Percentiles rank a stretch among this genome's conserved stretches.
Conservation (phyloP, 371 early-diverging fungal genomes). For the Syncephalastrum racemosum region DNA sequence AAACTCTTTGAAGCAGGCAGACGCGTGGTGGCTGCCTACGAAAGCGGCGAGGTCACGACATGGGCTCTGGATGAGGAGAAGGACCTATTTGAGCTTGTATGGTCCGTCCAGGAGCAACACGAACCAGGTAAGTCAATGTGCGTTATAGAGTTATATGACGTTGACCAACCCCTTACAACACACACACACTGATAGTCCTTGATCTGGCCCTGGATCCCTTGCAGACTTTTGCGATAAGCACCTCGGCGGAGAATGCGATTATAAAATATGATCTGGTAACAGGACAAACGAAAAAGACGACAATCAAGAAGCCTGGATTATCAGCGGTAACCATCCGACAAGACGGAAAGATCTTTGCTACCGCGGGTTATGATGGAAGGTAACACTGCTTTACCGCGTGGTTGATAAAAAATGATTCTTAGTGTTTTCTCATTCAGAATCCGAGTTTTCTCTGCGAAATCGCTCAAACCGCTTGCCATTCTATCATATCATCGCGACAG, state of each 20-base stretch:
- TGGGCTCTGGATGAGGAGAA: conserved; percentile 15
- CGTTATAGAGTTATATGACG: not conserved
- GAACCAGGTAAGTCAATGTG: conserved; percentile 34
- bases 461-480: conserved; percentile 49
- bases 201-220: conserved; percentile 27
- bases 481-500: conserved; percentile 48
- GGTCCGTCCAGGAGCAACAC: conserved; percentile 36
- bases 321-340: conserved; percentile 39
- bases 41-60: conserved; percentile 44
- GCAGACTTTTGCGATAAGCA: conserved; percentile 29
- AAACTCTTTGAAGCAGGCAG: conserved; percentile 19
- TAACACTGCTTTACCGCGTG: conserved; percentile 8
- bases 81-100: conserved; percentile 12
- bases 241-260: conserved; percentile 45
- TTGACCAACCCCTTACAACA: conserved; percentile 7
- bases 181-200: conserved; percentile 21
- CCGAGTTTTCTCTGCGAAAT: conserved; percentile 46
- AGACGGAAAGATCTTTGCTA: conserved; percentile 53
- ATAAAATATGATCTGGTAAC: conserved; percentile 32
- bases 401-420: not conserved
- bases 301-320: conserved; percentile 41
- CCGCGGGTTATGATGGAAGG: conserved; percentile 57
- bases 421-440: conserved; percentile 26
- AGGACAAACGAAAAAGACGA: conserved; percentile 25
- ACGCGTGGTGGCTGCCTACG: conserved; percentile 41